A percentile compares a stretch with the other conserved stretches of the same genome.
These are phyloP conservation scores for Fusarium chaquense DNA, from an alignment of 2,329 filamentous ascomycete species.

Conservation along the genomic window DNA sequence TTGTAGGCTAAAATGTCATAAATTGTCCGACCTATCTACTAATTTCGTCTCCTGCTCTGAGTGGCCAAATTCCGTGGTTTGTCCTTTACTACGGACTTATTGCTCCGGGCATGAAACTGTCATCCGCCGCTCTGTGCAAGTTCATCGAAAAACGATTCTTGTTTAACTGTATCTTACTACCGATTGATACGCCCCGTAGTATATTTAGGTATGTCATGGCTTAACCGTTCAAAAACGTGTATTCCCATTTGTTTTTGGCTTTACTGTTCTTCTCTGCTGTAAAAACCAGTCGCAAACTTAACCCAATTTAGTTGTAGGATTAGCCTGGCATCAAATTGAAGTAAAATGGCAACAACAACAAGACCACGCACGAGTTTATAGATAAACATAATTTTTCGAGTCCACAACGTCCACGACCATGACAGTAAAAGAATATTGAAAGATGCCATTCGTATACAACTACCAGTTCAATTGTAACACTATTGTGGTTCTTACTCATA, in stretches of 20 bases:
- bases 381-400: not conserved
- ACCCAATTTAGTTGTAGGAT: no score
- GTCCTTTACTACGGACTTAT: not conserved
- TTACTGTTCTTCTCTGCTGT: not conserved
- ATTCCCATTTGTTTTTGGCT: no score
- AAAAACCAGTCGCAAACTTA: not conserved
- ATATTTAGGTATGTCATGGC: not conserved
- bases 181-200: not conserved
- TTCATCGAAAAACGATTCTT: not conserved
- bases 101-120: not conserved
- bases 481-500: not conserved
- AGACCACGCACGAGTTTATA: not conserved
- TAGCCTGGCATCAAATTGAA: not conserved
- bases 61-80: not conserved
- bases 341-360: not conserved
- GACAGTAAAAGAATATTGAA: not conserved
- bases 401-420: not conserved
- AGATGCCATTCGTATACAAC: slow-evolving; percentile 7
- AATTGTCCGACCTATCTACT: not conserved
- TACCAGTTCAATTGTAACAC: slow-evolving; percentile 18
- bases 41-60: not conserved
- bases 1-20: not conserved
- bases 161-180: not conserved
- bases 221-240: not conserved
- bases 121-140: not conserved